Evolutionary conservation across 1,139 yeast genomes (phyloP), one percentile per base, ranked within the genome.

Genomic region (Yamadazyma sp.): DNA sequence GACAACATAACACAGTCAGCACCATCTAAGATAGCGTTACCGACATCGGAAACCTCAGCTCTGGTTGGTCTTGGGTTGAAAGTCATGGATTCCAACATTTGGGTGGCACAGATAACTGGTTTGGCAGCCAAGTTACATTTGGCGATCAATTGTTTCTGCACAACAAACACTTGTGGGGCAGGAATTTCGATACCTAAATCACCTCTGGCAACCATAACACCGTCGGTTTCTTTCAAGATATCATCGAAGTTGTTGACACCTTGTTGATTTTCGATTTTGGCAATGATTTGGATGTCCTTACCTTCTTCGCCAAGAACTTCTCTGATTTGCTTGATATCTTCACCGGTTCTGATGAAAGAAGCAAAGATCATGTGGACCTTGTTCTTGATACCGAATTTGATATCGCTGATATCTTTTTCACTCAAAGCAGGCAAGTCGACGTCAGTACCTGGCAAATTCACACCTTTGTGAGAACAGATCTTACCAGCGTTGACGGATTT

Each of bases 121-220:
- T 94, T 92, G 65, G 98, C 99, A 55, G 96, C 98, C 66, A 91
- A 78, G 82, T 92, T 94, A 79, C 96, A 92, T 77, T 92, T 92
- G 62, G 98, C 98, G 68, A 92, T 92, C 76, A 92, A 79, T 78
- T 91, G 96, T 81, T 94, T 92, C 77, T 92, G 99, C 56, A 91
- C 98, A 61, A 94, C 92, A 66, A 92, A 89, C 49, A 92, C 99
- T 77, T 91, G 95, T 51, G 97, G 94, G 53, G 98, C 98, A 54
- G 98, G 98, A 61, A 92, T 92, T 78, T 92, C 99, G 62, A 92
- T 92, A 79, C 99, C 99, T 64, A 92, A 81, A 68, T 94, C 98
- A 79, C 98, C 99, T 75, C 99, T 84, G 59, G 99, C 99, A 65
- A 92, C 98, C 98, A 92, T 92, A 63, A 92, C 97, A 79, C 98